phyloP scores from a whole-genome alignment of 495 filamentous ascomycete genomes.

The Rostrohypoxylon terebratum region DNA sequence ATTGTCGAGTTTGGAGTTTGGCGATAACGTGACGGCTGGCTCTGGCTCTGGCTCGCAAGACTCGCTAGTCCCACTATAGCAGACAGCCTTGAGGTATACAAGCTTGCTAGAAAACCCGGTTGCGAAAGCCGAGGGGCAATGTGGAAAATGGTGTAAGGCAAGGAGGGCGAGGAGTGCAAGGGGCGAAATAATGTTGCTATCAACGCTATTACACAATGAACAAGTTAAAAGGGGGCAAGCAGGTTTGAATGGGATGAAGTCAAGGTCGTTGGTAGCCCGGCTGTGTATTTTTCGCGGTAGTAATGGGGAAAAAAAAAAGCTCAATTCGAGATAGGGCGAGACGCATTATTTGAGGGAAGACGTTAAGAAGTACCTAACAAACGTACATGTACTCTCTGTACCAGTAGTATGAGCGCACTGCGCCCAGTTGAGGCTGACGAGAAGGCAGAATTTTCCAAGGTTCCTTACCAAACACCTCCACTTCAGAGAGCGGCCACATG shows the following conservation, averaged over 20 bases:
- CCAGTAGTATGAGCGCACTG: slow-evolving; percentile 20
- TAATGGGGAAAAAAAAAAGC: slow-evolving; percentile 22
- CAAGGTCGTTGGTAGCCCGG: slow-evolving; percentile 22
- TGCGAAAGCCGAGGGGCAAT: slow-evolving; percentile 19
- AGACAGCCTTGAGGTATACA: slow-evolving; percentile 26
- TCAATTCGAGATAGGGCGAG: slow-evolving; percentile 27
- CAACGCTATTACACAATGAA: no score
- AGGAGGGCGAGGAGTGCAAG: slow-evolving; percentile 8
- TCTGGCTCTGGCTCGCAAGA: no score
- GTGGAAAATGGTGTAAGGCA: slow-evolving; percentile 15
- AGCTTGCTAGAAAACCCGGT: slow-evolving; percentile 13
- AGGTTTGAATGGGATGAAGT: slow-evolving; percentile 19
- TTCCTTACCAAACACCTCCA: slow-evolving; percentile 20
- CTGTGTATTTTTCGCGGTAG: slow-evolving; percentile 27
- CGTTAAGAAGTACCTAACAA: slow-evolving; percentile 11
- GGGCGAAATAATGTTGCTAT: slow-evolving; percentile 25
- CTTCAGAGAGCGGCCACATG: slow-evolving; percentile 30
- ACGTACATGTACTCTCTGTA: slow-evolving; percentile 18
- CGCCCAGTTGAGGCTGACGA: slow-evolving; percentile 43
- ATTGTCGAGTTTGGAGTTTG: slow-evolving; percentile 17
- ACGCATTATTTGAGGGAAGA: slow-evolving; percentile 31
- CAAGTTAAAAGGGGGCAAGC: slow-evolving; percentile 5
- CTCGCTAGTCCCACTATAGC: slow-evolving; percentile 3
- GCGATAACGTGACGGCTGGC: slow-evolving; percentile 6
- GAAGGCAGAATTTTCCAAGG: slow-evolving; percentile 37